Conservation (phyloP, 345 rosid species). For the Populus davidiana region DNA sequence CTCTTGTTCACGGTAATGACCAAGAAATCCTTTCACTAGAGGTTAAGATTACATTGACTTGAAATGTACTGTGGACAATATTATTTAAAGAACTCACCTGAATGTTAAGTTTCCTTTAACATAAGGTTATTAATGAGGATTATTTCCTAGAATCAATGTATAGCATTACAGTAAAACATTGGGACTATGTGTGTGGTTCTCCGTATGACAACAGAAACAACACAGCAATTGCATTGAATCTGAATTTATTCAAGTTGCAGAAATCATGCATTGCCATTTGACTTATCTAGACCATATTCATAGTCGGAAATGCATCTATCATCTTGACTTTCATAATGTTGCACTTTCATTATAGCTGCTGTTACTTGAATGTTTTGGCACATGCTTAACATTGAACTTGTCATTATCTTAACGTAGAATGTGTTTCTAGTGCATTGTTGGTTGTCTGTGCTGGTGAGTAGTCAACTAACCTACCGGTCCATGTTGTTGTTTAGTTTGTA, state of each 20-base stretch:
- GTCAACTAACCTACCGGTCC: constrained; percentile 5
- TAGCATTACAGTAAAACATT: neutral
- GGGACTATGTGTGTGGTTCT: neutral
- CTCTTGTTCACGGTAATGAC: neutral
- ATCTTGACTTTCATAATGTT: neutral
- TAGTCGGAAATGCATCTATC: neutral
- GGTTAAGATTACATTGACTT: neutral
- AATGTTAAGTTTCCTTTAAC: neutral
- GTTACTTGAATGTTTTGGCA: neutral
- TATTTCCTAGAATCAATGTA: neutral
- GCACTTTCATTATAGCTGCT: neutral
- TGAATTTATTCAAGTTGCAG: neutral
- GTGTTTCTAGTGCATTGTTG: neutral
- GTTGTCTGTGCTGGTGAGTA: neutral
- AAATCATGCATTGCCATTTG: neutral
- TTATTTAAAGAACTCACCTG: neutral
- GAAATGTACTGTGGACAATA: neutral
- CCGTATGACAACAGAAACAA: neutral
- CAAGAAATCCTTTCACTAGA: neutral
- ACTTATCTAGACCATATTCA: neutral
- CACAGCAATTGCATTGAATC: neutral
- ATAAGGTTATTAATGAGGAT: neutral
- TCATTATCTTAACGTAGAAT: neutral
- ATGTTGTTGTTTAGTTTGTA: constrained; percentile 10
- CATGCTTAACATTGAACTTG: neutral